Base-by-base conservation (phyloP, 169 alveolate species). In the Plasmodium vivax region DNA sequence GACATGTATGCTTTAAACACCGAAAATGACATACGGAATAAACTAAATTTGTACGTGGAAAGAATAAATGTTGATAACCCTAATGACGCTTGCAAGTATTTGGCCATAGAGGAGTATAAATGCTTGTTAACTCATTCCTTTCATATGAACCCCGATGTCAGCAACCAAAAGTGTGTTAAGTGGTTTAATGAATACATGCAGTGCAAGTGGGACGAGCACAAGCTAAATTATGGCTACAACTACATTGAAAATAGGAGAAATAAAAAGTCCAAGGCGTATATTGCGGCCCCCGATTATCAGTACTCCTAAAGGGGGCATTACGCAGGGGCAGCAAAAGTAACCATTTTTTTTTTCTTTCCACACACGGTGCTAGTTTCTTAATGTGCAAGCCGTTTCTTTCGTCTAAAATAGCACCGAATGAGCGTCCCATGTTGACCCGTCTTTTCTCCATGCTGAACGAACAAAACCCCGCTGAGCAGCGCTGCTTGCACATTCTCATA, bases 201-300 rank as follows among this genome's bases (percentile, higher is more conserved):
- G 93, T 97, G 98, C 92, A 97, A 96, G 82, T 97, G 98, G 98
- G 98, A 97, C 77, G 98, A 97, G 79, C 98, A 97, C 62, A 97
- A 97, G 94, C 93, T 97, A 94, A 90, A 92, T 81, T 92, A 88
- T 68, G 98, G 98, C 7, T 96, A 97, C 93, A 92, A 93, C 41
- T 97, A 96, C 68, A 88, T 96, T 51, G 98, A 97, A 85, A 96
- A 95, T 84, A 80, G 98, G 71, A 92, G 97, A 32, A 93, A 96
- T 62, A 85, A 96, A 81, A 97, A 97, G 91, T 97, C 97, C 93
- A 97, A 96, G 95, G 98, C 98, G 30, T 97, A 97, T 83, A 97
- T 97, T 54, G 98, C 98, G 3, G 97, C 98, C 56, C 98, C 98
- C 30, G 96, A 97, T 93, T 95, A 91, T 93, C 98, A 97, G 83